These are phyloP conservation scores for Paracamarosporium sp. DNA, from an alignment of 2,329 filamentous ascomycete genomes.

Conservation along the genomic window DNA sequence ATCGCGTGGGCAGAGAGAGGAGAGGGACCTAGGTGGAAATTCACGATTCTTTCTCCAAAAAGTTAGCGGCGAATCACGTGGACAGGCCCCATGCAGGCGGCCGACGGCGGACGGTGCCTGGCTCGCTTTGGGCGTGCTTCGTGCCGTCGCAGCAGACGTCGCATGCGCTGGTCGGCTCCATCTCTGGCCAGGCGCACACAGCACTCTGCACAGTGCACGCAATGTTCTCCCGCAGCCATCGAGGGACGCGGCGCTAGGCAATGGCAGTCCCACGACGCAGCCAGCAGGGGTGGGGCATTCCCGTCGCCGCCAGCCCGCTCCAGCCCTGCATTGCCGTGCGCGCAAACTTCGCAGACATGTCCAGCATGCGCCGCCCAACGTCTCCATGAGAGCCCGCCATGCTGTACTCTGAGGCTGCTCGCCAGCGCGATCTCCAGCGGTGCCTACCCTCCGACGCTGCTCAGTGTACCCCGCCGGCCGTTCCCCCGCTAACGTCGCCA, in stretches of 20 bases:
- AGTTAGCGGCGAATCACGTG: neutral
- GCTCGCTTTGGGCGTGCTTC: too few relatives aligned
- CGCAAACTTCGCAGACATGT: neutral
- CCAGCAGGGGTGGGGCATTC: neutral
- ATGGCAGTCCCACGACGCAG: neutral
- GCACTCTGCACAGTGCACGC: too few relatives aligned
- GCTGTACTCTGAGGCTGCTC: slow-evolving; percentile 21
- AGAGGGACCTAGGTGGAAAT: slow-evolving; percentile 12
- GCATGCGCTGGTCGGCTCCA: too few relatives aligned
- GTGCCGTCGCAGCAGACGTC: too few relatives aligned
- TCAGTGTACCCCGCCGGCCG: neutral
- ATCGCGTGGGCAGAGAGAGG: slow-evolving; percentile 15
- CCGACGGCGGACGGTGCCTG: too few relatives aligned
- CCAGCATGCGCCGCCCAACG: neutral
- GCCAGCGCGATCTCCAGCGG: slow-evolving; percentile 40
- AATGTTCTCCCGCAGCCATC: neutral
- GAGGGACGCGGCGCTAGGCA: neutral
- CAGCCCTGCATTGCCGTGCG: neutral
- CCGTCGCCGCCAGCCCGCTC: neutral
- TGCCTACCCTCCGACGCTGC: slow-evolving; percentile 10
- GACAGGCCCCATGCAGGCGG: too few relatives aligned
- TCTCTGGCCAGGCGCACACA: too few relatives aligned
- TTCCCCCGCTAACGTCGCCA: too few relatives aligned
- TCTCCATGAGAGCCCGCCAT: slow-evolving; percentile 2
- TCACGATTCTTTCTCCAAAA: slow-evolving; percentile 8